Percentiles rank a stretch among this genome's conserved stretches.
phyloP scores from a whole-genome alignment of 805 yeast species.

The Ogataea siamensis region DNA sequence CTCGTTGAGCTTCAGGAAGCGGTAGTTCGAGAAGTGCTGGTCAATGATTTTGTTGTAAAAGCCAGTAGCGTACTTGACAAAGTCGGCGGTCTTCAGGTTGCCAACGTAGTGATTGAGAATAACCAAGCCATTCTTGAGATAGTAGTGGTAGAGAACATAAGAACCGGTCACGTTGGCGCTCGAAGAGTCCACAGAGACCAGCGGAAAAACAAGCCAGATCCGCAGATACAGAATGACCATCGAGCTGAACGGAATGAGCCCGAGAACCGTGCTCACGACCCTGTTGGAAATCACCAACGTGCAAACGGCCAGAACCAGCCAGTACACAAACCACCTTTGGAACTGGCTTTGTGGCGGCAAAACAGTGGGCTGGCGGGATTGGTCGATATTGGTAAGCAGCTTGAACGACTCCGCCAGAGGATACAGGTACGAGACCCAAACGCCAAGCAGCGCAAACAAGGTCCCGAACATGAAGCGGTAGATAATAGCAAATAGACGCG shows the following conservation, averaged over 20 bases:
- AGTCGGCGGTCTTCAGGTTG: slow-evolving; percentile 17
- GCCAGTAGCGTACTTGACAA: slow-evolving; percentile 3
- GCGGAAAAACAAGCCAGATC: slow-evolving; percentile 59
- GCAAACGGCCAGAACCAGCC: slow-evolving; percentile 57
- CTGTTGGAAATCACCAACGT: slow-evolving; percentile 17
- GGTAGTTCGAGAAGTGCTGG: slow-evolving; percentile 10
- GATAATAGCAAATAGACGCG: background rate
- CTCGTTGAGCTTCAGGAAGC: slow-evolving; percentile 13
- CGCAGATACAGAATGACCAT: slow-evolving; percentile 47
- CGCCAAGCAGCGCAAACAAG: slow-evolving; percentile 34
- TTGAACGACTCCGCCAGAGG: slow-evolving; percentile 37
- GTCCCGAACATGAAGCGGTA: slow-evolving; percentile 28
- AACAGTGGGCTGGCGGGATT: slow-evolving; percentile 7
- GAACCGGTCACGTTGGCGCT: slow-evolving; percentile 47
- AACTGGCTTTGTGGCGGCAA: slow-evolving; percentile 10
- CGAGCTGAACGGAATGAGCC: slow-evolving; percentile 54
- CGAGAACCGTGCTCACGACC: slow-evolving; percentile 39
- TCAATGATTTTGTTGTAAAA: slow-evolving; percentile 19
- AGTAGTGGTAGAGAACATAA: slow-evolving; percentile 44
- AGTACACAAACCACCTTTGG: slow-evolving; percentile 50
- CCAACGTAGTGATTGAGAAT: slow-evolving; percentile 23
- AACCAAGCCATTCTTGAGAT: slow-evolving; percentile 54
- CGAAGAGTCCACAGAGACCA: slow-evolving; percentile 27
- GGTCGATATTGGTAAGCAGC: slow-evolving; percentile 16
- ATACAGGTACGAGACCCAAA: slow-evolving; percentile 40